Evolutionary conservation across 2,329 filamentous ascomycete species (phyloP), one percentile per base, ranked within the genome.

Genomic region (Pyrenophora seminiperda): DNA sequence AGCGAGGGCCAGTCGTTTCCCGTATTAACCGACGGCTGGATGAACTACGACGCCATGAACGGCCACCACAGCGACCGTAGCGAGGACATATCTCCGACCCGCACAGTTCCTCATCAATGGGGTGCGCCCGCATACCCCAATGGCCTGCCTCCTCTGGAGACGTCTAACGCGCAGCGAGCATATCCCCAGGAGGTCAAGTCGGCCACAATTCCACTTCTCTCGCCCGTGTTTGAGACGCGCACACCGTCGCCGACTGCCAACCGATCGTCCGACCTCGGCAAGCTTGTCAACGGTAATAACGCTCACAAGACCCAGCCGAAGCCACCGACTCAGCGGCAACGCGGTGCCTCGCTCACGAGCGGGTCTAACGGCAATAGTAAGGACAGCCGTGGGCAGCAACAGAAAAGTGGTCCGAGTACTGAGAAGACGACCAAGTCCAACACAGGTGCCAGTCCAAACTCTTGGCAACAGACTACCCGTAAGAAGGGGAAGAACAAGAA

Each of bases 191-290:
- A 72, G 41, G 55, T 69, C 41, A 67, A 72, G 41, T 73, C 70
- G 4, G 70, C 72, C 15, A 67, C 63, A 80, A 58, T 72, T 7
- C 76, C 77, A 4, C 55, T 80, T 17, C 77, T 92, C 2, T 91
- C 89, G 0, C 89, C 89, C 0, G 88, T 91, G 0, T 88, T 87
- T 45, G 89, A 91, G 73, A 81, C 83, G 5, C 80, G 82, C n/a
- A 88, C 86, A 0, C 86, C 88, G 2, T 90, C 88, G 1, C 87
- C 88, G 1, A 87, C 80, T 3, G 76, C 81, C 10, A 75, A 76
- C 47, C 79, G 86, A 46, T 66, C 70, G 14, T 43, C 58, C 4
- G 68, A 72, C 7, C 39, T 55, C 5, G 53, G 40, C 27, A 73
- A 71, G 52, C 37, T 58, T n/a, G 43, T 53, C 5, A 72, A 72